Evolutionary conservation across 805 yeast genomes (phyloP), one percentile per base, ranked within the genome.

Genomic region (Nakazawaea anatomiae): DNA sequence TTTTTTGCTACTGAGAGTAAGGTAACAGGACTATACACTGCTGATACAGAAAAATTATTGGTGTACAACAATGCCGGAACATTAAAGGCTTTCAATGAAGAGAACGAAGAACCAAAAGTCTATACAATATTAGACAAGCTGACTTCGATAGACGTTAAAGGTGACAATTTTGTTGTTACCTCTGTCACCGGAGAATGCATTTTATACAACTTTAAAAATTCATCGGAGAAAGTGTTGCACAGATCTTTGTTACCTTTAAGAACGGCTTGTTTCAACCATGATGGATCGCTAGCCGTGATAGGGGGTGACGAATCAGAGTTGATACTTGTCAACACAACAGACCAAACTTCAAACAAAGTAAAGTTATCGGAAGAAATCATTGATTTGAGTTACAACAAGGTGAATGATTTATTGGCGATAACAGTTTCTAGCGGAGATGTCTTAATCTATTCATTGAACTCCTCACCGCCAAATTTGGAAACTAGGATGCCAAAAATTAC

Each of bases 231-330:
- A 28, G 58, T 71, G 11, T 58, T 79, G n/a, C 71, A 68, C 44
- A 64, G 82, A 44, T 65, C 79, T 1, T 71, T 72, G 38, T 59
- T 73, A 32, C 74, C 80, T 0, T 58, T 82, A 27, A 67, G 87
- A 54, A 83, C 78, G 55, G 73, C 79, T 6, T 68, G 67, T 11
- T 76, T 81, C 58, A 78, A 84, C 27, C 87, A 85, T 56, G 79
- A 77, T 47, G 89, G 86, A 0, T 74, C 77, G 36, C 69, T 79
- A 60, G 69, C 75, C 1, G 70, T 82, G 1, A 74, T 81, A 53
- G 90, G 85, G 29, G 91, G 92, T 39, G 87, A 85, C 55, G 86
- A 81, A 55, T 75, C 77, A 42, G 80, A 80, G 50, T 64, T 86
- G 41, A 68, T 71, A 2, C 60, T 85, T 3, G 62, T 82, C 1